These are phyloP conservation scores for Rauvolfia tetraphylla DNA, from an alignment of 257 asterid genomes.

Conservation along the genomic window DNA sequence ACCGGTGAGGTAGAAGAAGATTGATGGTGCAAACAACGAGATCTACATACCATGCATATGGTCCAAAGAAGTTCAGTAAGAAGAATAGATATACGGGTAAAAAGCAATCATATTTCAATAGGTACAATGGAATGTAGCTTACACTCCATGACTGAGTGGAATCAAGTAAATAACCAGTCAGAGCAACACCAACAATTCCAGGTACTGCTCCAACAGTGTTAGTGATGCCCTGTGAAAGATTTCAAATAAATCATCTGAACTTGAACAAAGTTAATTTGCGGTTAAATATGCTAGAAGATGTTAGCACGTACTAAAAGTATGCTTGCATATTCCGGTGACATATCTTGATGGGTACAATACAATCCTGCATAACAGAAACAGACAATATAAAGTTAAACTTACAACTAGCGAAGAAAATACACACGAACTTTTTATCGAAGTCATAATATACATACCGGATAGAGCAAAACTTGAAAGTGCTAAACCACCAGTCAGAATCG, in stretches of 20 bases:
- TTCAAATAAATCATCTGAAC: neutral
- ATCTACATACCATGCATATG: constrained; percentile 34
- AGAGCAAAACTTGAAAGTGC: constrained; percentile 91
- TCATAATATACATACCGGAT: constrained; percentile 52
- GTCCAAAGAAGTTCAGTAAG: neutral
- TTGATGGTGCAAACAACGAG: constrained; percentile 86
- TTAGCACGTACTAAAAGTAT: constrained; percentile 70
- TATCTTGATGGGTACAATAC: constrained; percentile 97
- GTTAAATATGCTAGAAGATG: neutral
- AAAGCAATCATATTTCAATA: neutral
- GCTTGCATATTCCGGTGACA: constrained; percentile 96
- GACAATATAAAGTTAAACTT: constrained; percentile 15
- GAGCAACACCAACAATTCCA: constrained; percentile 90
- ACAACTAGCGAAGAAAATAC: constrained; percentile 4
- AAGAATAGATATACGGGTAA: neutral
- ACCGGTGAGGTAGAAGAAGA: constrained; percentile 96
- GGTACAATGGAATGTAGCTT: constrained; percentile 28
- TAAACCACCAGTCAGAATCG: constrained; percentile 75
- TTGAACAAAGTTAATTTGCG: neutral
- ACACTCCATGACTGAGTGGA: constrained; percentile 98
- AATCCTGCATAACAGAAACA: constrained; percentile 48
- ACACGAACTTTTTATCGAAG: neutral
- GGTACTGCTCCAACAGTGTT: constrained; percentile 97
- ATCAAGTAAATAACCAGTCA: constrained; percentile 91
- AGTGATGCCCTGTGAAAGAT: constrained; percentile 74